phyloP scores from a whole-genome alignment of 176 grass and related monocot species.

The Cenchrus purpureus region DNA sequence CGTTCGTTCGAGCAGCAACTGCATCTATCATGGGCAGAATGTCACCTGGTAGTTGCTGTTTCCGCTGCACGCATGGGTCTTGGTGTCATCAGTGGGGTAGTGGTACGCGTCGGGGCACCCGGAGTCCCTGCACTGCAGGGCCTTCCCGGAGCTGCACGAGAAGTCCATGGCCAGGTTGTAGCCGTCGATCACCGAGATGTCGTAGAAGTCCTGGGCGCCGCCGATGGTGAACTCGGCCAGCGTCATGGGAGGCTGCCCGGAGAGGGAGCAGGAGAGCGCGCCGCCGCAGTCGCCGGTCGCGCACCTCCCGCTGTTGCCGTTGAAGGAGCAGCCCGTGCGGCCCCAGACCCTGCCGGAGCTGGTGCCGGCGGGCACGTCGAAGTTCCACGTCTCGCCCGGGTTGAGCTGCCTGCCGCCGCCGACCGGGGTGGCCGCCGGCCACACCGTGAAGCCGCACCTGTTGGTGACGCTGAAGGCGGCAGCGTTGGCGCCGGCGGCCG shows the following conservation, averaged over 20 bases:
- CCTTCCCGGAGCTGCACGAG: slow-evolving; percentile 4
- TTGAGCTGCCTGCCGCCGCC: background rate
- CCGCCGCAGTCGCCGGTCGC: slow-evolving; percentile 5
- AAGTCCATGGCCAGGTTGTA: slow-evolving; percentile 29
- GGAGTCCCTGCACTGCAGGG: background rate
- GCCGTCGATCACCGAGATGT: slow-evolving; percentile 36
- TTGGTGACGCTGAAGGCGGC: slow-evolving; percentile 50
- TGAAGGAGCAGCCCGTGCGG: slow-evolving; percentile 21
- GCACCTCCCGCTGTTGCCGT: slow-evolving; percentile 9
- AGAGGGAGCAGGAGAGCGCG: background rate
- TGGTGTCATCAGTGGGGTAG: background rate
- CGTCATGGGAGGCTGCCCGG: background rate
- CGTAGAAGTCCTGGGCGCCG: background rate
- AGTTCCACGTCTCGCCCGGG: background rate
- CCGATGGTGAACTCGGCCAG: slow-evolving; percentile 14
- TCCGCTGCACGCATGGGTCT: background rate
- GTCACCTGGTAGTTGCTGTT: slow-evolving; percentile 15
- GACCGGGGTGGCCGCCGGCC: slow-evolving; percentile 39
- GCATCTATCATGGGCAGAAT: slow-evolving; percentile 30
- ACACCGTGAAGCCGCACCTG: slow-evolving; percentile 51
- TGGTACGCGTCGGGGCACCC: background rate
- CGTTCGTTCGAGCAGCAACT: no score
- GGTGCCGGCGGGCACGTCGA: background rate
- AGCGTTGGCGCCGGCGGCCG: background rate
- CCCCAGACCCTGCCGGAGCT: background rate